Evolutionary conservation across 2,329 filamentous ascomycete genomes (phyloP).

Genomic region (Aspergillus fumigatus): DNA sequence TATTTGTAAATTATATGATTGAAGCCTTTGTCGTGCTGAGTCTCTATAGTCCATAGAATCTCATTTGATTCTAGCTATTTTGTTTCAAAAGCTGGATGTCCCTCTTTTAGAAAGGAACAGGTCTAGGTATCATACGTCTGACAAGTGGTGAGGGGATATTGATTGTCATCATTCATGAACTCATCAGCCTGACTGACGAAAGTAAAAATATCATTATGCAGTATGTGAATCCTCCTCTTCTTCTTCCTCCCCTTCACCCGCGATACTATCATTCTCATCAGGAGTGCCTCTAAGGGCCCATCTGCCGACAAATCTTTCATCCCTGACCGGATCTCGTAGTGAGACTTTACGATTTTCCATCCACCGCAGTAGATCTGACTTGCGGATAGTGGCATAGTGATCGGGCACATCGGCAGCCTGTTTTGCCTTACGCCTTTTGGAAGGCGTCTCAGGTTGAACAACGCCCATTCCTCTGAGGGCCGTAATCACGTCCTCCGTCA

Average conservation of each 20-base stretch:
- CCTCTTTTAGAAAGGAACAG: not conserved
- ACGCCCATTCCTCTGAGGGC: slow-evolving; percentile 78
- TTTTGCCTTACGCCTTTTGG: slow-evolving; percentile 50
- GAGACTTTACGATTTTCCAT: slow-evolving; percentile 58
- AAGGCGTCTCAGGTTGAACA: slow-evolving; percentile 48
- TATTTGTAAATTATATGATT: slow-evolving; percentile 39
- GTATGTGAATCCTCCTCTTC: slow-evolving; percentile 7
- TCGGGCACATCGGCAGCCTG: slow-evolving; percentile 20
- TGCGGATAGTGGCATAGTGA: slow-evolving; percentile 46
- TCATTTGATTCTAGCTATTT: slow-evolving; percentile 6
- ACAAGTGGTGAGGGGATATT: not conserved
- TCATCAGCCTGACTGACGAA: not conserved
- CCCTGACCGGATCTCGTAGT: slow-evolving; percentile 64
- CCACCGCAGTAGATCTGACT: slow-evolving; percentile 62
- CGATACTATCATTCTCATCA: slow-evolving; percentile 25
- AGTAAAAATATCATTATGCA: not conserved
- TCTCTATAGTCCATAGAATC: slow-evolving; percentile 17
- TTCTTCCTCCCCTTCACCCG: slow-evolving; percentile 12
- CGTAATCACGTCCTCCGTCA: slow-evolving; percentile 74
- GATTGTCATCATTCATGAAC: not conserved
- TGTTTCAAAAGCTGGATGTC: not conserved
- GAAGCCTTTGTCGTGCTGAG: slow-evolving; percentile 25
- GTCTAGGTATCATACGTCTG: not conserved
- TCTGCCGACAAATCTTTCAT: slow-evolving; percentile 67
- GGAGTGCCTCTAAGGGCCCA: slow-evolving; percentile 49